Percentiles rank a stretch among this genome's conserved stretches.
These are phyloP conservation scores for Colletotrichum acutatum DNA, from an alignment of 2,329 filamentous ascomycete genomes.

Conservation along the genomic window DNA sequence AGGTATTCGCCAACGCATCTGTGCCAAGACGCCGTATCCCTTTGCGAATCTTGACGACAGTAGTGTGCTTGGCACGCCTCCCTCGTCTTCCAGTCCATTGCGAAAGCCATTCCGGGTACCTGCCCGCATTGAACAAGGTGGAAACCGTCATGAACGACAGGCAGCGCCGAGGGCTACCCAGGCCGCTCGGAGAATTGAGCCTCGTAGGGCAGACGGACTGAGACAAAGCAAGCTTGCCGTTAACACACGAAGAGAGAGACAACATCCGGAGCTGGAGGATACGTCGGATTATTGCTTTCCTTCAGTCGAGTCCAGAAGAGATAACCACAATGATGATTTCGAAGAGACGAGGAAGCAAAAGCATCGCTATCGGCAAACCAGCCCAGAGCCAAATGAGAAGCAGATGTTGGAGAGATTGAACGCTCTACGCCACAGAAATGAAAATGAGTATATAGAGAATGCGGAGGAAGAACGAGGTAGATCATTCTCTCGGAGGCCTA, in stretches of 20 bases:
- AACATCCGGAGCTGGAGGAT: not conserved
- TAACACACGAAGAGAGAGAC: not conserved
- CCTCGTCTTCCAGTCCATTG: constrained; percentile 21
- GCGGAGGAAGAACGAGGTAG: constrained; percentile 2
- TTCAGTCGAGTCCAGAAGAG: not conserved
- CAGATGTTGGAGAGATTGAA: constrained; percentile 21
- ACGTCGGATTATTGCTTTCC: not conserved
- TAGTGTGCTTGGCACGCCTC: constrained; percentile 15
- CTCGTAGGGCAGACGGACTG: not conserved
- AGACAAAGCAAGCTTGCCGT: constrained; percentile 6
- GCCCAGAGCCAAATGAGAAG: not conserved
- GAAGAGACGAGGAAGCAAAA: not conserved
- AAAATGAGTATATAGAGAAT: not conserved
- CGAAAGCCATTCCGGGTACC: constrained; percentile 8
- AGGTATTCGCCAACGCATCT: not conserved
- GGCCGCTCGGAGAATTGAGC: not conserved
- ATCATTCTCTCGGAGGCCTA: not conserved
- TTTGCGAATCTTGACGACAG: not conserved
- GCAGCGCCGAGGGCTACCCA: not conserved
- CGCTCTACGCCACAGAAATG: constrained; percentile 3
- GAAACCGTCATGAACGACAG: not conserved
- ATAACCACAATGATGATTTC: not conserved
- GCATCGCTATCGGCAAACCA: not conserved
- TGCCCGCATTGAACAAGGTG: not conserved
- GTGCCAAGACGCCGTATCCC: constrained; percentile 2